Evolutionary conservation across 176 grass and related monocot genomes (phyloP).

Genomic region (Musa itinerans): DNA sequence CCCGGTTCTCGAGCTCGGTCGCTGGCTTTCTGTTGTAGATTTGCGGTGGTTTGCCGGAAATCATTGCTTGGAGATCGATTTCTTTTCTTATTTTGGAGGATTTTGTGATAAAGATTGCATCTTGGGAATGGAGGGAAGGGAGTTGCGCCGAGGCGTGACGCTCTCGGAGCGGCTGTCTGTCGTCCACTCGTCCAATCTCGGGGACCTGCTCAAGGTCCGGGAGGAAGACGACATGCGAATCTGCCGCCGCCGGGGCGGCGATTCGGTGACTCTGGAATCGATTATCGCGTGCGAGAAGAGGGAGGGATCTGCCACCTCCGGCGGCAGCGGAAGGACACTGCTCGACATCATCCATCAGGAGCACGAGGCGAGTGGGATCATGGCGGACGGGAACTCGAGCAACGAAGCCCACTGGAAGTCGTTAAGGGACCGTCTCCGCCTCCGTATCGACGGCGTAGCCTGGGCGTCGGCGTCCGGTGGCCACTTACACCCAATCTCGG

Average conservation of each 20-base stretch:
- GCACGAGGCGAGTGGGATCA: slow-evolving; percentile 16
- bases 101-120: not conserved
- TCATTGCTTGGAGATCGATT: not conserved
- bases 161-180: slow-evolving; percentile 59
- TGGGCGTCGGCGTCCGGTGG: slow-evolving; percentile 11
- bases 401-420: slow-evolving; percentile 36
- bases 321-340: slow-evolving; percentile 20
- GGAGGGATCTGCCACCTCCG: not conserved
- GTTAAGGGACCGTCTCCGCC: slow-evolving; percentile 46
- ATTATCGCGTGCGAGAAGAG: not conserved
- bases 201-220: slow-evolving; percentile 37
- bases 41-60: not conserved
- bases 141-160: slow-evolving; percentile 49
- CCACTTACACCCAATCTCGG: not conserved
- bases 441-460: slow-evolving; percentile 17
- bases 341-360: slow-evolving; percentile 33
- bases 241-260: not conserved
- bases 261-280: not conserved
- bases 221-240: slow-evolving; percentile 16
- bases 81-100: not conserved
- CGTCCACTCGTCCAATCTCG: slow-evolving; percentile 29
- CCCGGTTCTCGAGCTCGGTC: not conserved
- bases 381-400: slow-evolving; percentile 20
- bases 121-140: slow-evolving; percentile 26
- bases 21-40: not conserved